Conservation (phyloP, 2,329 filamentous ascomycete species). For the Cordyceps cateniannulata region DNA sequence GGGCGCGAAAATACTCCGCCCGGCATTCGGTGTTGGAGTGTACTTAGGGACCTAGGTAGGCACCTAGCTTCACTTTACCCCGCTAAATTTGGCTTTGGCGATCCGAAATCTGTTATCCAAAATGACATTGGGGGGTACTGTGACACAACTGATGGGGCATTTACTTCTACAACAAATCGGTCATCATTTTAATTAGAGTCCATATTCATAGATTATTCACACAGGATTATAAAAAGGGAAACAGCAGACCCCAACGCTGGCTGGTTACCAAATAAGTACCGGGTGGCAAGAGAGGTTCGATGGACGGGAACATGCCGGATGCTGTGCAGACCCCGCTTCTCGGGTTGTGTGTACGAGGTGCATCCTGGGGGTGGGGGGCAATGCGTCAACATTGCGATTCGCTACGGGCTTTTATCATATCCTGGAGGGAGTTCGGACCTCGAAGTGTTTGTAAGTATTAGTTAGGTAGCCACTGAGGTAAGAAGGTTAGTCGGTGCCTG, state of each 20-base stretch:
- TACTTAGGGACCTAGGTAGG: no score
- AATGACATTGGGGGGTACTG: not conserved
- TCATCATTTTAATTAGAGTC: not conserved
- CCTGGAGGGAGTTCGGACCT: not conserved
- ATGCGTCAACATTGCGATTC: not conserved
- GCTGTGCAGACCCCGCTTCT: slow-evolving; percentile 1
- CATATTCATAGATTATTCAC: not conserved
- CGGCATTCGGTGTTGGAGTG: slow-evolving; percentile 4
- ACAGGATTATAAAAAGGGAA: not conserved
- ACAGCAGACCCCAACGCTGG: not conserved
- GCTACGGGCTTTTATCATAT: not conserved
- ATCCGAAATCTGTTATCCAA: not conserved
- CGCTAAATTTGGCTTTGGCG: slow-evolving; percentile 1
- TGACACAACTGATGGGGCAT: not conserved
- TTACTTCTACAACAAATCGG: not conserved
- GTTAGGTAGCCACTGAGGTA: no score
- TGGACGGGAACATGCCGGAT: not conserved
- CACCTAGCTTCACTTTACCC: not conserved
- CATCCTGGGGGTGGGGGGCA: not conserved
- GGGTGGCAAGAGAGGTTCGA: not conserved
- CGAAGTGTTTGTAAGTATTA: not conserved
- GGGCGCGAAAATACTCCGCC: not conserved
- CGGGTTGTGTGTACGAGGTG: not conserved
- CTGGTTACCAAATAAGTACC: not conserved
- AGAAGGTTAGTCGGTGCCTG: not conserved